Conservation (phyloP, 306 rosid genomes). For the Trichosanthes cucumerina region DNA sequence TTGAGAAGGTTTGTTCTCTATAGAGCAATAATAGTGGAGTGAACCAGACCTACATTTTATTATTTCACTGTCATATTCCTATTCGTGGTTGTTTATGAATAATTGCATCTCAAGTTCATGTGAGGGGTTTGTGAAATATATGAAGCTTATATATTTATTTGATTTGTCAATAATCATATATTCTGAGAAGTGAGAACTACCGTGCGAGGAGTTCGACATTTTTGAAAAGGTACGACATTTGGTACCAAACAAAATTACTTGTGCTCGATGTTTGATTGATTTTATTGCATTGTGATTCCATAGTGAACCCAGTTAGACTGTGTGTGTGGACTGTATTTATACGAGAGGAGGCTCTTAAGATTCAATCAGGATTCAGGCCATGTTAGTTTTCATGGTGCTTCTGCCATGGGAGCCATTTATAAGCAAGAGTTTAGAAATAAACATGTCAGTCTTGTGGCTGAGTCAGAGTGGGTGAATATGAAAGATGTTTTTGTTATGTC, state of each 20-base stretch:
- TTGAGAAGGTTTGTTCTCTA: conserved; percentile 22
- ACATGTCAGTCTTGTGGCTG: neutral
- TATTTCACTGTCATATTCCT: conserved; percentile 1
- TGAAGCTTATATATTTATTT: conserved; percentile 7
- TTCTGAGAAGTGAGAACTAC: neutral
- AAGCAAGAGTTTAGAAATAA: neutral
- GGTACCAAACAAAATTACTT: neutral
- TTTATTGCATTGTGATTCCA: neutral
- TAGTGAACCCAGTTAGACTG: neutral
- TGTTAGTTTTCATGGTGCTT: neutral
- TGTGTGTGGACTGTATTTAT: neutral
- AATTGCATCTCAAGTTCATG: conserved; percentile 2
- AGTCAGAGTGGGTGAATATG: neutral
- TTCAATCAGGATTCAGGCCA: neutral
- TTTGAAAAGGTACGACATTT: neutral
- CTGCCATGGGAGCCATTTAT: neutral
- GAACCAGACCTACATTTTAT: conserved; percentile 20
- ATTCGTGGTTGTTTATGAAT: conserved; percentile 3
- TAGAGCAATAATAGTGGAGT: conserved; percentile 37
- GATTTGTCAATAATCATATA: neutral
- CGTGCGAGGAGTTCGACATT: neutral
- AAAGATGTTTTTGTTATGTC: neutral
- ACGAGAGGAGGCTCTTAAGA: neutral
- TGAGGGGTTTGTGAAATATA: conserved; percentile 2
- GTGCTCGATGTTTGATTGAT: neutral